A percentile compares a stretch with the other conserved stretches of the same genome.
Evolutionary conservation across 2,329 filamentous ascomycete genomes (phyloP).

Genomic region (Falciphora oryzae): DNA sequence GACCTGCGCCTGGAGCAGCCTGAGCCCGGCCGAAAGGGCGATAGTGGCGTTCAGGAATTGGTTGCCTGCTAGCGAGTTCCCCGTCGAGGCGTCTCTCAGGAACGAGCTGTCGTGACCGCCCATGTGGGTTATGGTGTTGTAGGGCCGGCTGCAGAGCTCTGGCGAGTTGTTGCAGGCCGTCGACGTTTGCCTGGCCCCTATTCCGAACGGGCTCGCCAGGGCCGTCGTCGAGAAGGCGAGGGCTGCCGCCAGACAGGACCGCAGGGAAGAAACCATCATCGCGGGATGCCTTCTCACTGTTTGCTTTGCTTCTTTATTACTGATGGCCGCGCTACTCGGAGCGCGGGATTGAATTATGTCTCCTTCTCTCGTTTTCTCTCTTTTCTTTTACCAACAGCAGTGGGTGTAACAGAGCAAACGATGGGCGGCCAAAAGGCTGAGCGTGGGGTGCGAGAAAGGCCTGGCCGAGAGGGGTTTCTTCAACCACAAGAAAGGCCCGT

Average conservation of each 20-base stretch:
- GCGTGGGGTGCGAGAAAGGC: no score
- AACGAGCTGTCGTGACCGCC: slow-evolving; percentile 73
- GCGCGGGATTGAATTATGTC: not conserved
- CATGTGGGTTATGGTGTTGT: slow-evolving; percentile 72
- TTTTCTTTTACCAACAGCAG: not conserved
- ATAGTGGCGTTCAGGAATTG: slow-evolving; percentile 68
- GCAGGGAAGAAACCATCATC: slow-evolving; percentile 3
- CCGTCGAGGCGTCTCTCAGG: slow-evolving; percentile 56
- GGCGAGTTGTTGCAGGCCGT: slow-evolving; percentile 76
- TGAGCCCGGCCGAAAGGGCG: slow-evolving; percentile 65
- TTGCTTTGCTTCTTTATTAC: not conserved
- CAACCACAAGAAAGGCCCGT: not conserved
- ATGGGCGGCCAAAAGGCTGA: not conserved
- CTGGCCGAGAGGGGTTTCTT: not conserved
- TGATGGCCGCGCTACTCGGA: no score
- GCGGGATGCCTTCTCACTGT: not conserved
- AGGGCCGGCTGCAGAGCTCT: slow-evolving; percentile 61
- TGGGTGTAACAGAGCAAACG: not conserved
- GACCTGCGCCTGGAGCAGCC: slow-evolving; percentile 66
- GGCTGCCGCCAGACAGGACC: slow-evolving; percentile 5
- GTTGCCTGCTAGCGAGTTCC: slow-evolving; percentile 60
- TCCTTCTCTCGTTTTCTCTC: not conserved
- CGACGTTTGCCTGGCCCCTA: slow-evolving; percentile 2
- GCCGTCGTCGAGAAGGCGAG: slow-evolving; percentile 4
- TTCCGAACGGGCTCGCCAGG: slow-evolving; percentile 1